Conservation (phyloP, 441 rosid species). For the Macaranga tanarius region DNA sequence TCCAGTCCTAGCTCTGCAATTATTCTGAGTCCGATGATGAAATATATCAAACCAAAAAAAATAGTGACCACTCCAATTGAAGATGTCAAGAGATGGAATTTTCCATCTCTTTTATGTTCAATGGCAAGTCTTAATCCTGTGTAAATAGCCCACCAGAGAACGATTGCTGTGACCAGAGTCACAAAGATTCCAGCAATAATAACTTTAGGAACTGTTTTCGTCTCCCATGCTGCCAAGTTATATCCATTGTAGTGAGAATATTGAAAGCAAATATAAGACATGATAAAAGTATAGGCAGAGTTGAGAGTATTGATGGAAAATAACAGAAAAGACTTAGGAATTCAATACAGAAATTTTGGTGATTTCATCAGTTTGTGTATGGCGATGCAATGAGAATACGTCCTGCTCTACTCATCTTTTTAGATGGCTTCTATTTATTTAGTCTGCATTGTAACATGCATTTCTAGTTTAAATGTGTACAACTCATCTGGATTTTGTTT, state of each 20-base stretch:
- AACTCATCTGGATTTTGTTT: too few species aligned
- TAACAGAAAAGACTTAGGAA: not conserved
- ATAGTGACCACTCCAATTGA: constrained; percentile 34
- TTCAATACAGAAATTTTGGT: not conserved
- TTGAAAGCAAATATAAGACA: constrained; percentile 5
- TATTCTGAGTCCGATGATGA: constrained; percentile 31
- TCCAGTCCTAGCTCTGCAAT: constrained; percentile 33
- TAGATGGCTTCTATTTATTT: not conserved
- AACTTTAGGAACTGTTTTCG: constrained; percentile 18
- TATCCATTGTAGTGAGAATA: constrained; percentile 6
- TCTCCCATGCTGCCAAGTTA: constrained; percentile 29
- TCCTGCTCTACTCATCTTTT: not conserved
- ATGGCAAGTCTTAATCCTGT: constrained; percentile 32
- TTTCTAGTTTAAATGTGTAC: not conserved
- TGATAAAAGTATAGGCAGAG: not conserved
- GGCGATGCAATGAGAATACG: not conserved
- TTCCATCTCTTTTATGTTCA: constrained; percentile 26
- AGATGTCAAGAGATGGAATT: constrained; percentile 25
- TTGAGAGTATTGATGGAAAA: not conserved
- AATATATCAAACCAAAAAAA: constrained; percentile 30
- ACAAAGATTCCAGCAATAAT: constrained; percentile 13
- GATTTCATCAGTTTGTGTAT: not conserved
- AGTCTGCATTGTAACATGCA: too few species aligned
- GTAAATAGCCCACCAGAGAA: constrained; percentile 30
- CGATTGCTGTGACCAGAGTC: constrained; percentile 10